Evolutionary conservation across 139 green algal genomes (phyloP).

Genomic region (Micromonas commoda): DNA sequence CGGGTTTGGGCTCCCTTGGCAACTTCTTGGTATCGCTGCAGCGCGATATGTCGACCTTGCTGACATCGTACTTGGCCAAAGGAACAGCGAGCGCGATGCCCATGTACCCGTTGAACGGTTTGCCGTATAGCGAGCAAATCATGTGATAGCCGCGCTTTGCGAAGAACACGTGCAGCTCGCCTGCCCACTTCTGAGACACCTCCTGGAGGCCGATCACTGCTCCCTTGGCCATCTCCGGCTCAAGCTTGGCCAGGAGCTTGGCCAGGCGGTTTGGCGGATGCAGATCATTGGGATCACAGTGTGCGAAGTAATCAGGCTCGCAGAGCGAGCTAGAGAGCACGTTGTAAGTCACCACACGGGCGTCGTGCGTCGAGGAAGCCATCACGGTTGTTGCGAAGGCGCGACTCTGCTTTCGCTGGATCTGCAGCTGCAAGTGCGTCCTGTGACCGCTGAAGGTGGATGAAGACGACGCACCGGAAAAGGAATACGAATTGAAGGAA

Average conservation of each 20-base stretch:
- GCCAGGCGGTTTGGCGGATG: constrained; percentile 9
- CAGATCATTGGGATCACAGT: constrained; percentile 28
- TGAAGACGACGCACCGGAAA: too few relatives aligned
- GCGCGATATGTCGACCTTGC: constrained; percentile 22
- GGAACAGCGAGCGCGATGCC: constrained; percentile 34
- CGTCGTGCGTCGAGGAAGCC: background rate
- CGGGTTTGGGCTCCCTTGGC: constrained; percentile 13
- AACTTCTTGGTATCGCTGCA: constrained; percentile 28
- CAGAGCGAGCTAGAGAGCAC: constrained; percentile 32
- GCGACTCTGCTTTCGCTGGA: too few relatives aligned
- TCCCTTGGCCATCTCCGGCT: constrained; percentile 22
- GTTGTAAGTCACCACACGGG: constrained; percentile 38
- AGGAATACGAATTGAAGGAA: too few relatives aligned
- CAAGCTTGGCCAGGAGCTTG: constrained; percentile 16
- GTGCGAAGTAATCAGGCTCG: constrained; percentile 24
- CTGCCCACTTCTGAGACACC: constrained; percentile 33
- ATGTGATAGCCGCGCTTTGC: constrained; percentile 30
- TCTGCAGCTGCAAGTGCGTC: too few relatives aligned
- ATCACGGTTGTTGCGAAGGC: background rate
- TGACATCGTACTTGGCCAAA: constrained; percentile 20
- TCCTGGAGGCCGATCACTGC: constrained; percentile 38
- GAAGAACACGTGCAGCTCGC: constrained; percentile 36
- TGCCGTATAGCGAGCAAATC: constrained; percentile 27
- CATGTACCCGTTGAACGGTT: constrained; percentile 39
- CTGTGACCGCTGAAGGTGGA: too few relatives aligned